Evolutionary conservation across 345 rosid genomes (phyloP), one percentile per base, ranked within the genome.

Genomic region (Boechera divaricarpa): DNA sequence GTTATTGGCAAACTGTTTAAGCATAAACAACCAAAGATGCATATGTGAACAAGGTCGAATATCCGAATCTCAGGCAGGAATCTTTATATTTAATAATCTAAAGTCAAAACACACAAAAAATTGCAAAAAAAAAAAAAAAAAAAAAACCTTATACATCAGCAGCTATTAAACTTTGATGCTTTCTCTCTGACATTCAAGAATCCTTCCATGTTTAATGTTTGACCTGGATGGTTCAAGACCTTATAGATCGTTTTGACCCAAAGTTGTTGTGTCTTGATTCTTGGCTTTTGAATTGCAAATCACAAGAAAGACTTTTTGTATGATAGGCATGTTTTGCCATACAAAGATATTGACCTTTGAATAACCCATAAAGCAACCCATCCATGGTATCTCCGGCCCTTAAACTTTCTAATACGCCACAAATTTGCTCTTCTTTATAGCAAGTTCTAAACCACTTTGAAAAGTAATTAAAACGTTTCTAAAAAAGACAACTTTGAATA

Each of bases 61-160:
- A 78, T 72, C 44, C 77, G 72, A 58, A 78, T 78, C 63, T 56
- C 7, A 31, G 49, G 55, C 6, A 65, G 2, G 77, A 65, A 71
- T 71, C 72, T 57, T 57, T 56, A 7, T 31, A 10, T 16, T 54
- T 56, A n/a, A 77, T 58, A 41, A 48, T 75, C 33, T 5, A 12
- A 77, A 65, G 81, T 77, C 81, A 65, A 65, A 70, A 71, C 72
- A 64, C 67, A 36, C 36, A 63, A 45, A 21, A 28, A 69, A 57
- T 54, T 54, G 32, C 33, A 24, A 10, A 18, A 45, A 10, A 12
- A 26, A 29, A 36, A 5, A 26, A 1, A 28, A 26, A 26, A 11
- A 3, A 6, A 39, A 73, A 44, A 54, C 26, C 15, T 52, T 53
- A 42, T 24, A 73, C 63, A 63, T 32, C 33, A 32, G 33, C 33